phyloP scores from a whole-genome alignment of 208 protist species.

The Phytomonas sp. region DNA sequence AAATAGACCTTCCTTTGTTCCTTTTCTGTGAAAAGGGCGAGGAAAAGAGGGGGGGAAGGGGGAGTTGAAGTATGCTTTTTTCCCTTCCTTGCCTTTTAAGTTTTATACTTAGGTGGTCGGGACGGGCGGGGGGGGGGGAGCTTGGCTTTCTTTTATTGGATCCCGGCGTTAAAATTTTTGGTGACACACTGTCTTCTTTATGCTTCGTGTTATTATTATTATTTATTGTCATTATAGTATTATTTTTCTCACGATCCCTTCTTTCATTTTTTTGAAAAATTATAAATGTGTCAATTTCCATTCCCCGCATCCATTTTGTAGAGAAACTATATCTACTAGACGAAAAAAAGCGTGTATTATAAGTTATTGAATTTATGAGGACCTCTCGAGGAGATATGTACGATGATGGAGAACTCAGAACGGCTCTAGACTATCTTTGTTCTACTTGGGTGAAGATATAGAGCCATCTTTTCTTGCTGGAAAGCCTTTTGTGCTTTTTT shows the following conservation, averaged over 20 bases:
- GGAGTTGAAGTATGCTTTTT: neutral
- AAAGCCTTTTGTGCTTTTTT: neutral
- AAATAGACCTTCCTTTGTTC: too few species aligned
- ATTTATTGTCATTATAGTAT: neutral
- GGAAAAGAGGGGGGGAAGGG: neutral
- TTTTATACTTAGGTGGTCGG: neutral
- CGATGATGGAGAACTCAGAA: neutral
- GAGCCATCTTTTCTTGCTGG: neutral
- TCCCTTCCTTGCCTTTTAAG: neutral
- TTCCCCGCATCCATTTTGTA: neutral
- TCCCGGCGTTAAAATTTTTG: too few species aligned
- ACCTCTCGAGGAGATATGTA: neutral
- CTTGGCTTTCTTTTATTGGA: neutral
- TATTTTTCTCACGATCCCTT: neutral
- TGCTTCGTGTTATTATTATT: constrained; percentile 1
- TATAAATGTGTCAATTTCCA: neutral
- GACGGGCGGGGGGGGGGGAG: neutral
- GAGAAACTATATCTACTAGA: constrained; percentile 6
- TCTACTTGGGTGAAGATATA: neutral
- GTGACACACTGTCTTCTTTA: neutral
- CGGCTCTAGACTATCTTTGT: neutral
- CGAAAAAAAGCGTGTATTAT: neutral
- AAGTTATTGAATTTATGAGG: neutral
- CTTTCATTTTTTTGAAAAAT: constrained; percentile 10
- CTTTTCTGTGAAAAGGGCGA: neutral